Evolutionary conservation across 2,329 filamentous ascomycete genomes (phyloP).

Genomic region (Tympanopsis confertula): DNA sequence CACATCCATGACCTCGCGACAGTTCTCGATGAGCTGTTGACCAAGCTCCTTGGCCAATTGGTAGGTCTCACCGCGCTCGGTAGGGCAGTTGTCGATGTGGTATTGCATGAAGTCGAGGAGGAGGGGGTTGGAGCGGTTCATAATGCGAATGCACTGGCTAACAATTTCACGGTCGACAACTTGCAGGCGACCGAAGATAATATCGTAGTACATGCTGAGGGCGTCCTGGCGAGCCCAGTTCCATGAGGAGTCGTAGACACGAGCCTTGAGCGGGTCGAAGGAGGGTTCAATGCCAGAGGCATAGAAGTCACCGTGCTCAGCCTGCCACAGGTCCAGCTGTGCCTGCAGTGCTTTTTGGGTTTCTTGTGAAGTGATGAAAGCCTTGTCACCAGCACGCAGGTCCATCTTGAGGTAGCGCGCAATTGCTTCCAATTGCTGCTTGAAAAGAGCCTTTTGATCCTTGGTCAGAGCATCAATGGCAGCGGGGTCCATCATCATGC

Average conservation of each 20-base stretch:
- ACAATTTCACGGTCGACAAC: slow-evolving; percentile 4
- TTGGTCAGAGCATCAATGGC: slow-evolving; percentile 83
- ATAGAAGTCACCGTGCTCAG: slow-evolving; percentile 17
- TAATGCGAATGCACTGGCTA: slow-evolving; percentile 67
- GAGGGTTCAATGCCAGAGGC: slow-evolving; percentile 13
- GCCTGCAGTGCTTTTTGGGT: slow-evolving; percentile 79
- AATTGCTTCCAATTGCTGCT: slow-evolving; percentile 92
- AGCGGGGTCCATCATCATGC: slow-evolving; percentile 99
- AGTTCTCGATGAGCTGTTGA: slow-evolving; percentile 90
- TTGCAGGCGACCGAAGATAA: slow-evolving; percentile 24
- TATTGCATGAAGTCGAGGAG: slow-evolving; percentile 99
- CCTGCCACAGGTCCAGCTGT: slow-evolving; percentile 22
- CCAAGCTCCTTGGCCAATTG: slow-evolving; percentile 93
- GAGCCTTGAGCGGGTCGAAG: slow-evolving; percentile 13
- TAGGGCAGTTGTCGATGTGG: slow-evolving; percentile 96
- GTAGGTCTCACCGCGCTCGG: slow-evolving; percentile 93
- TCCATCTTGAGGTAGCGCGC: slow-evolving; percentile 96
- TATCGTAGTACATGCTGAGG: neutral
- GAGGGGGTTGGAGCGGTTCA: slow-evolving; percentile 95
- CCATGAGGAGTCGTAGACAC: slow-evolving; percentile 20
- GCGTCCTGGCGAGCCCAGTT: slow-evolving; percentile 18
- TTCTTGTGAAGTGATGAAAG: slow-evolving; percentile 72
- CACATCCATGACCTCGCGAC: slow-evolving; percentile 75
- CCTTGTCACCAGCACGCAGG: slow-evolving; percentile 90
- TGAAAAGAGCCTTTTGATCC: slow-evolving; percentile 60